Evolutionary conservation across 2,329 filamentous ascomycete species (phyloP).

Genomic region (Trichoderma polysporum): DNA sequence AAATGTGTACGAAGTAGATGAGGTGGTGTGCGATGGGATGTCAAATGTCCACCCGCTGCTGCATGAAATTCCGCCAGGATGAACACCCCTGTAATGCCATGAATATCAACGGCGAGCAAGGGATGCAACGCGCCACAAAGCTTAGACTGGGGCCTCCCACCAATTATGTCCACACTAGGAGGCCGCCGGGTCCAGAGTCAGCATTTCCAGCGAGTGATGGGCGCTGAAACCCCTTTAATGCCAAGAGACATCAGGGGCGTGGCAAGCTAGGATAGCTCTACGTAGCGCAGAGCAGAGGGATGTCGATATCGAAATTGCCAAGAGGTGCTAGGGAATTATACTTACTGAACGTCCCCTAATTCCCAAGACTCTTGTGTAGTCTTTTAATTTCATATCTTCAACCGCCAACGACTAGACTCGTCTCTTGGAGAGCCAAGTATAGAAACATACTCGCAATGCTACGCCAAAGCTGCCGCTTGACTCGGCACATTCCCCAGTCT

Average conservation of each 20-base stretch:
- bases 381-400: background rate
- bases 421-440: background rate
- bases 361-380: background rate
- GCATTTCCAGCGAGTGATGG: constrained; percentile 1
- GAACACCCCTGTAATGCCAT: background rate
- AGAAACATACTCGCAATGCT: constrained; percentile 28
- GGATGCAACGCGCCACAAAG: constrained; percentile 19
- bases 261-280: background rate
- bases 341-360: background rate
- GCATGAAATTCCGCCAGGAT: background rate
- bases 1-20: background rate
- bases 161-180: constrained; percentile 13
- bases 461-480: constrained; percentile 29
- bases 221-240: constrained; percentile 14
- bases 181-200: constrained; percentile 11
- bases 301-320: constrained; percentile 6
- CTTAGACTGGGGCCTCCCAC: constrained; percentile 1
- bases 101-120: background rate
- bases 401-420: background rate
- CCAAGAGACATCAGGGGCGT: constrained; percentile 6
- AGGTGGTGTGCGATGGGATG: background rate
- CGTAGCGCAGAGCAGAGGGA: background rate
- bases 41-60: background rate
- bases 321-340: background rate
- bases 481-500: constrained; percentile 28